Evolutionary conservation across 2,329 filamentous ascomycete genomes (phyloP).

Genomic region (Fusarium bactridioides): DNA sequence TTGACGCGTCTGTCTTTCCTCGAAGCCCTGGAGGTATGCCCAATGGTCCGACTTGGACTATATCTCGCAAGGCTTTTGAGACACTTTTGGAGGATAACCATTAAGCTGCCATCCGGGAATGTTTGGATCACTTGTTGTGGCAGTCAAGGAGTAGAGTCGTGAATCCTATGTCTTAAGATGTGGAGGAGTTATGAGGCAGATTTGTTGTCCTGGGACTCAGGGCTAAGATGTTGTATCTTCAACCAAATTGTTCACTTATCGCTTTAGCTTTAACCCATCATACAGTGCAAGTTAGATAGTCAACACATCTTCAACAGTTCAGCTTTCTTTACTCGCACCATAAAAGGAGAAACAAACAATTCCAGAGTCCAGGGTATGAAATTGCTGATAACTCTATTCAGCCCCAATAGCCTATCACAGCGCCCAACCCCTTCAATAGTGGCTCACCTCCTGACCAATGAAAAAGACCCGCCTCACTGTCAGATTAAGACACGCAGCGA

Average conservation of each 20-base stretch:
- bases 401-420: background rate
- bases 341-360: background rate
- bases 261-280: accelerated
- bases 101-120: accelerated
- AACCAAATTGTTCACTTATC: too few relatives aligned
- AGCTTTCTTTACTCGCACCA: background rate
- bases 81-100: background rate
- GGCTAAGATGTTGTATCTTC: background rate
- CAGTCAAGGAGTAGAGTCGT: accelerated
- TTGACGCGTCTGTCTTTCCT: background rate
- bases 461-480: background rate
- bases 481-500: background rate
- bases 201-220: accelerated
- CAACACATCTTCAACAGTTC: accelerated
- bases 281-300: background rate
- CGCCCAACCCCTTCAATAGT: background rate
- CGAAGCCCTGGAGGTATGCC: constrained; percentile 6
- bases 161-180: background rate
- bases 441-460: background rate
- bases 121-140: background rate
- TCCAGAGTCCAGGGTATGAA: background rate
- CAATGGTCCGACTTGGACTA: constrained; percentile 1
- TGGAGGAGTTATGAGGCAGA: too few relatives aligned
- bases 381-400: background rate
- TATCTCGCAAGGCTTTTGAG: constrained; percentile 8